Evolutionary conservation across 2,329 filamentous ascomycete genomes (phyloP), one percentile per base, ranked within the genome.

Genomic region (Alternaria gaisen): DNA sequence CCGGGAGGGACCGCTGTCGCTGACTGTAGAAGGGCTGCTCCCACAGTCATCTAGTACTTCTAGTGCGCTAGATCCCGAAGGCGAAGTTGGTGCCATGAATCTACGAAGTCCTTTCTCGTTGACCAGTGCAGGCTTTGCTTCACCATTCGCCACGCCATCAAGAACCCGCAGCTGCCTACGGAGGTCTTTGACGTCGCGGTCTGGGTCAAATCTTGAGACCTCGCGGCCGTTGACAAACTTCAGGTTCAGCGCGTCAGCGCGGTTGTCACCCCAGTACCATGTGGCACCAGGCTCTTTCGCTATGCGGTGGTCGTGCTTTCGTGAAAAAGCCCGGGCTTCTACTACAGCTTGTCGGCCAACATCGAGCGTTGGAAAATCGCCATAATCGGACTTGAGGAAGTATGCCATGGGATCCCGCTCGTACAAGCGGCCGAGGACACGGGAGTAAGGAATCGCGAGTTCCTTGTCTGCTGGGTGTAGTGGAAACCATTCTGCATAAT

Each of bases 251-350:
- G 85, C 84, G 48, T 88, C 83, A 0, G 83, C 82, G 1, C 87
- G 81, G 22, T 80, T 80, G 53, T 89, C 86, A 0, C 81, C 85
- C 83, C 85, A 87, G 71, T 84, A 87, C 86, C 86, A 89, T 0
- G 76, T 73, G 26, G 82, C 80, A 14, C 77, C 80, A 0, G 43
- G 20, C 7, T 55, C 50, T 14, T 40, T 4, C 3, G 64, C 44
- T 28, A 88, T 85, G 3, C 86, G 84, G 1, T 76, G 62, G 58
- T 89, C 85, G 16, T 80, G 75, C 12, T 77, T 63, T 0, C 72
- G 68, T 1, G 84, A 82, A 67, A 81, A 87, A 1, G 71, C 65
- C 2, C 86, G 81, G 1, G 80, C 85, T n/a, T 79, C 75, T 0
- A 80, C 50, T 1, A 86, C 74, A 2, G 82, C 81, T 12, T 75